Evolutionary conservation across 176 grass and related monocot genomes (phyloP).

Genomic region (Oryza coarctata): DNA sequence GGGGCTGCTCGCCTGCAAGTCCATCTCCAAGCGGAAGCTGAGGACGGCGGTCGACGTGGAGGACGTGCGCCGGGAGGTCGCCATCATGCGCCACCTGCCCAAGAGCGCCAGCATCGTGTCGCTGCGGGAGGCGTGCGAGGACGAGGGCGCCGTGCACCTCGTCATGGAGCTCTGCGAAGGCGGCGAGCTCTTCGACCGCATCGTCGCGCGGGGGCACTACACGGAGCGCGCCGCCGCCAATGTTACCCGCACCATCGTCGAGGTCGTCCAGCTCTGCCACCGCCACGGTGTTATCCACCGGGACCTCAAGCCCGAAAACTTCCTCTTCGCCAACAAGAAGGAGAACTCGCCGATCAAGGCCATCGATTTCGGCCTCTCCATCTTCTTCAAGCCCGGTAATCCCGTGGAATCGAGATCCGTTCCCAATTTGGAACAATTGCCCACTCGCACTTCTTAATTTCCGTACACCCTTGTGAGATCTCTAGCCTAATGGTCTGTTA

Average conservation of each 20-base stretch:
- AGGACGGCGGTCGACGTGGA: conserved; percentile 91
- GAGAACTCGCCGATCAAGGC: conserved; percentile 97
- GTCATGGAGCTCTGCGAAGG: conserved; percentile 99
- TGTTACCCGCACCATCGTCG: conserved; percentile 81
- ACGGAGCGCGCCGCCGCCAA: conserved; percentile 85
- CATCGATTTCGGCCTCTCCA: conserved; percentile 94
- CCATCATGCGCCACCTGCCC: conserved; percentile 97
- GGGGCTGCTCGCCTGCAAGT: conserved; percentile 94
- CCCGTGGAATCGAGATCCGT: conserved; percentile 32
- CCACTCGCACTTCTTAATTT: conserved; percentile 10
- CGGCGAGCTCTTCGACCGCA: conserved; percentile 98
- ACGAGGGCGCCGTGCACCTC: conserved; percentile 91
- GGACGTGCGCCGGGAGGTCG: conserved; percentile 96
- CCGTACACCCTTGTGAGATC: not conserved
- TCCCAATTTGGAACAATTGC: conserved; percentile 34
- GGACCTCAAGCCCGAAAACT: conserved; percentile 97
- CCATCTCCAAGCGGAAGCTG: conserved; percentile 98
- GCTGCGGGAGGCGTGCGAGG: conserved; percentile 91
- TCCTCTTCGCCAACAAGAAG: conserved; percentile 95
- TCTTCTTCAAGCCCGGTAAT: conserved; percentile 98
- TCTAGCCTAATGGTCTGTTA: conserved; percentile 15
- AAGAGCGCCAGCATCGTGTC: conserved; percentile 69
- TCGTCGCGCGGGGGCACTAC: conserved; percentile 92
- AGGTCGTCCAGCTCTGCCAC: conserved; percentile 98
- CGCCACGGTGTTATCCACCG: conserved; percentile 93